Conservation (phyloP, 1,284 basidiomycete species). For the Apiotrichum mycotoxinovorans region DNA sequence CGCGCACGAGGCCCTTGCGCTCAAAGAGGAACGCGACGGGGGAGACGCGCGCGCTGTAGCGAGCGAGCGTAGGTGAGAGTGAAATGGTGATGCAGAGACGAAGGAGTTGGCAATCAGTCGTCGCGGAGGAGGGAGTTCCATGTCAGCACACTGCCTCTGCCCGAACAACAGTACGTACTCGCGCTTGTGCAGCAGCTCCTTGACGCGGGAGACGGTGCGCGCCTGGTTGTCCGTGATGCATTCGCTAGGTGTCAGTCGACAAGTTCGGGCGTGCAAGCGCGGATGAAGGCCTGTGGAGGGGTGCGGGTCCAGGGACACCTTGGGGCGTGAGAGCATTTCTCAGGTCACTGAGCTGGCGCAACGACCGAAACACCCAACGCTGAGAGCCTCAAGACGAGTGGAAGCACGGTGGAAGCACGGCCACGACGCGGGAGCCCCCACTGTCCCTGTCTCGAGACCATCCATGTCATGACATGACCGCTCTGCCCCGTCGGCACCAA, state of each 20-base stretch:
- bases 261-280: conserved; percentile 16
- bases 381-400: too few relatives aligned
- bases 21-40: conserved; percentile 74
- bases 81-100: conserved; percentile 4
- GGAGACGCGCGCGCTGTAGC: conserved; percentile 66
- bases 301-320: too few relatives aligned
- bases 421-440: too few relatives aligned
- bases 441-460: background rate
- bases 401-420: too few relatives aligned
- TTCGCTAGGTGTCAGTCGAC: conserved; percentile 56
- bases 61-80: background rate
- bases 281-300: too few relatives aligned
- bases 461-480: too few relatives aligned
- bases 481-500: background rate
- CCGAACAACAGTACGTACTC: conserved; percentile 53
- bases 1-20: conserved; percentile 62
- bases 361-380: too few relatives aligned
- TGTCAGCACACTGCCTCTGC: background rate
- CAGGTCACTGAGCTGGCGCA: too few relatives aligned
- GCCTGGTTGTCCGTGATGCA: conserved; percentile 70
- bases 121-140: too few relatives aligned
- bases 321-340: too few relatives aligned
- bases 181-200: conserved; percentile 60
- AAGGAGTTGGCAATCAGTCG: background rate
- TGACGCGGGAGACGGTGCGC: conserved; percentile 64